Evolutionary conservation across 257 asterid genomes (phyloP), one percentile per base, ranked within the genome.

Genomic region (Sherardia arvensis): DNA sequence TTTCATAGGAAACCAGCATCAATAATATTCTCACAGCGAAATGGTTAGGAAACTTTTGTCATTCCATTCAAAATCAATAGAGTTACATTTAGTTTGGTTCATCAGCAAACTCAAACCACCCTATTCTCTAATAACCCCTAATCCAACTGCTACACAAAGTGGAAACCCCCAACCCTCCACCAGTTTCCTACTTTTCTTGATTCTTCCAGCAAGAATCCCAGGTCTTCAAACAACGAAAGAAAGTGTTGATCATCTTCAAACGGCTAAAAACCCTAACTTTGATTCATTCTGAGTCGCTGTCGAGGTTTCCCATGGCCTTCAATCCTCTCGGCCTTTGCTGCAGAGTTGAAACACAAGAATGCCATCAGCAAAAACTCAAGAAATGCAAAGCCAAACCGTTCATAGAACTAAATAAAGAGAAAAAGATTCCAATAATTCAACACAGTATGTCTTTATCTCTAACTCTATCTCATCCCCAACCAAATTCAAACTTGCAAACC

Each of bases 241-340:
- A 34, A 34, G 9, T 4, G 34, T 4, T 1, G 34, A 32, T 11
- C 9, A 18, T n/a, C n/a, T n/a, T n/a, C n/a, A n/a, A n/a, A n/a
- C 1, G 2, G 34, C 21, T 51, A 62, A 34, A 17, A 17, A 45
- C 34, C 66, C 22, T 10, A 3, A n/a, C 38, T 14, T 21, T 62
- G 3, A 12, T 26, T 10, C 18, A 76, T 25, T 76, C 80, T 4
- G 80, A 76, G 36, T 76, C 80, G 34, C 75, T 76, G n/a, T 76
- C 80, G 36, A 76, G 18, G 53, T 45, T 69, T 3, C 77, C 77
- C 79, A 78, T 78, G n/a, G 77, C 80, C 68, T 78, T 78, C 32
- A 78, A 62, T 32, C 83, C 77, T 68, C 80, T 60, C 5, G 71
- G 58, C 63, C 63, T 74, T 43, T 43, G 51, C 80, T 78, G 83